These are phyloP conservation scores for Globisporangium takayamanum DNA, from an alignment of 352 stramenopile genomes.

Conservation along the genomic window DNA sequence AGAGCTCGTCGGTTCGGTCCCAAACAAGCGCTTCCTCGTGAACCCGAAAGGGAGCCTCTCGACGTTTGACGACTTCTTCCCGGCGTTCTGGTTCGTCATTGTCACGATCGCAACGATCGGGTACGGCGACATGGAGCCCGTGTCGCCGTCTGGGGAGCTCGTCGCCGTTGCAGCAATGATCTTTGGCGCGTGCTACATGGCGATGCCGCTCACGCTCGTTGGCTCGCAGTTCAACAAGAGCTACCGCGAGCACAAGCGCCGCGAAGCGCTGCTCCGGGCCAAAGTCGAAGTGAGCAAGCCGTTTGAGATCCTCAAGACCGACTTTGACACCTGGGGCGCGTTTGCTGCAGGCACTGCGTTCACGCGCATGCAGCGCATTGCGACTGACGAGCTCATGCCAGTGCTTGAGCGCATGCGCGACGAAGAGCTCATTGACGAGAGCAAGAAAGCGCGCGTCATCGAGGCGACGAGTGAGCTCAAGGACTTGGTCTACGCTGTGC, in stretches of 20 bases:
- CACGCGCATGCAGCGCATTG: constrained; percentile 25
- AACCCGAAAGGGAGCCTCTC: constrained; percentile 63
- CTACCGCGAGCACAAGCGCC: constrained; percentile 72
- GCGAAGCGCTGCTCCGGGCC: constrained; percentile 58
- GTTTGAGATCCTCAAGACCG: constrained; percentile 30
- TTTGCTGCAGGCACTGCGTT: constrained; percentile 53
- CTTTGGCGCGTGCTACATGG: constrained; percentile 75
- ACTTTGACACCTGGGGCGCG: constrained; percentile 43
- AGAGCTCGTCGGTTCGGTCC: constrained; percentile 39
- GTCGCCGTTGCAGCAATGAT: constrained; percentile 75
- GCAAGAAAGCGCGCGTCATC: constrained; percentile 28
- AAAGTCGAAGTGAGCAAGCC: constrained; percentile 71
- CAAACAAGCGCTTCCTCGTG: constrained; percentile 67
- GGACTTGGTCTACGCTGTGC: constrained; percentile 37
- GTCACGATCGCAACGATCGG: constrained; percentile 68
- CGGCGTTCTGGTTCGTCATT: constrained; percentile 82
- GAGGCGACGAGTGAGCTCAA: constrained; percentile 36
- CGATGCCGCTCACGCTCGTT: constrained; percentile 74
- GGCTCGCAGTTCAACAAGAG: constrained; percentile 80
- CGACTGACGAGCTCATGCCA: constrained; percentile 31
- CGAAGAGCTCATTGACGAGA: constrained; percentile 40
- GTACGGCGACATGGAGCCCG: constrained; percentile 74
- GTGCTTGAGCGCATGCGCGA: constrained; percentile 42
- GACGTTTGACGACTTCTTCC: constrained; percentile 77
- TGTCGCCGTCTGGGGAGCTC: constrained; percentile 58